Percentiles rank a stretch among this genome's conserved stretches.
Conservation (phyloP, 73 alveolate species). For the Blepharisma stoltei region DNA sequence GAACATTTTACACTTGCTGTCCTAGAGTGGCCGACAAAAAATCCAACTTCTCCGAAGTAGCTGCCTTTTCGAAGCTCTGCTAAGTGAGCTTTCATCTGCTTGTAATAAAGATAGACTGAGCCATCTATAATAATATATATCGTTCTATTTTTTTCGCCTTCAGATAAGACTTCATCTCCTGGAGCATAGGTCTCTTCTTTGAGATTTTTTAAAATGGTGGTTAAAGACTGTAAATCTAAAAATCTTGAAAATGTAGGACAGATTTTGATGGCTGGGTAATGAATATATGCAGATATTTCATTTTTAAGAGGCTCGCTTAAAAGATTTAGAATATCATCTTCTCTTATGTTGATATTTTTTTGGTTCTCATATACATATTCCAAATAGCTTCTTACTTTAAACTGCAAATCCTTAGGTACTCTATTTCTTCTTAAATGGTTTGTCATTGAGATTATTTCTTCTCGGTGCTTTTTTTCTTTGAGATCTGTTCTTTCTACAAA, state of each 20-base stretch:
- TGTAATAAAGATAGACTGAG: background rate
- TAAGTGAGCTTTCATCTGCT: background rate
- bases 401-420: background rate
- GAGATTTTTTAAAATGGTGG: background rate
- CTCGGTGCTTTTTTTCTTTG: background rate
- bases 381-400: background rate
- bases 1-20: background rate
- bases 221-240: background rate
- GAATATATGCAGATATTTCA: background rate
- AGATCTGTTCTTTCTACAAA: background rate
- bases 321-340: background rate
- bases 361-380: background rate
- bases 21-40: background rate
- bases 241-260: background rate
- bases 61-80: background rate
- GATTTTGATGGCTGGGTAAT: background rate
- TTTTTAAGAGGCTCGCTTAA: background rate
- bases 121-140: background rate
- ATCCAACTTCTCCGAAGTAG: conserved; percentile 14
- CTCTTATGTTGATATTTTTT: background rate
- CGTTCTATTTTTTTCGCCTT: background rate
- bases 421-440: background rate
- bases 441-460: conserved; percentile 1
- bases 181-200: background rate
- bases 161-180: background rate